A percentile compares a stretch with the other conserved stretches of the same genome.
These are phyloP conservation scores for Pythium pyrilobum DNA, from an alignment of 352 stramenopile species.

Conservation along the genomic window DNA sequence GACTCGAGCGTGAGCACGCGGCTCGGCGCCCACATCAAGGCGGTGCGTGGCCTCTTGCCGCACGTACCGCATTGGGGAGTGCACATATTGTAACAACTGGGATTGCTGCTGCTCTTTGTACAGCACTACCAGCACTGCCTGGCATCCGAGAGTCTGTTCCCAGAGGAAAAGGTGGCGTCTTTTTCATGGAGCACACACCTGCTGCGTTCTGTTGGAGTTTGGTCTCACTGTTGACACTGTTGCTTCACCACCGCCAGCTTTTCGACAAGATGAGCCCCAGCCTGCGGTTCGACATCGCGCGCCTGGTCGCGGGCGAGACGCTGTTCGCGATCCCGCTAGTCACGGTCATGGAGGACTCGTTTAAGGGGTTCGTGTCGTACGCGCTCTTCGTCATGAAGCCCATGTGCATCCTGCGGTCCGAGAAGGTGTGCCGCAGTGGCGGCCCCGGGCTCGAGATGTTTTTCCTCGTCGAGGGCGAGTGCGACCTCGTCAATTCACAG, in stretches of 20 bases:
- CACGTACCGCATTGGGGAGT: too few species aligned
- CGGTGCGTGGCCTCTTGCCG: constrained; percentile 22
- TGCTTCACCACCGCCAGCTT: constrained; percentile 39
- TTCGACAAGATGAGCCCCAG: constrained; percentile 79
- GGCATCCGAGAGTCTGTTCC: constrained; percentile 66
- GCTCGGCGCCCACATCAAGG: constrained; percentile 67
- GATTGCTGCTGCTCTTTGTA: too few species aligned
- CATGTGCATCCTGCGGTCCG: constrained; percentile 54
- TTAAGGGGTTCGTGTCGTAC: constrained; percentile 87
- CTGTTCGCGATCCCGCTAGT: constrained; percentile 80
- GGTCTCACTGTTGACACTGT: not conserved
- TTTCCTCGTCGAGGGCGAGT: constrained; percentile 82
- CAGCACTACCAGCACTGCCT: constrained; percentile 77
- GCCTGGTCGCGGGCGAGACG: constrained; percentile 67
- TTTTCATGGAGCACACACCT: too few species aligned
- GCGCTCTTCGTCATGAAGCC: constrained; percentile 78
- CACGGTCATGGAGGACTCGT: constrained; percentile 83
- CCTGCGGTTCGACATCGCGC: constrained; percentile 75
- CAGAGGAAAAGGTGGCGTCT: constrained; percentile 80
- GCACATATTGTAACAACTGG: too few species aligned
- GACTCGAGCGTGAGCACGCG: constrained; percentile 49
- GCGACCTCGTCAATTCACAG: constrained; percentile 69
- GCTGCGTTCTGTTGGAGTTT: too few species aligned
- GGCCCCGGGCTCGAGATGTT: constrained; percentile 76
- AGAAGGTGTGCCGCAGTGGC: constrained; percentile 71